Conservation (phyloP, 768 basidiomycete species). For the Lepiota subincarnata region DNA sequence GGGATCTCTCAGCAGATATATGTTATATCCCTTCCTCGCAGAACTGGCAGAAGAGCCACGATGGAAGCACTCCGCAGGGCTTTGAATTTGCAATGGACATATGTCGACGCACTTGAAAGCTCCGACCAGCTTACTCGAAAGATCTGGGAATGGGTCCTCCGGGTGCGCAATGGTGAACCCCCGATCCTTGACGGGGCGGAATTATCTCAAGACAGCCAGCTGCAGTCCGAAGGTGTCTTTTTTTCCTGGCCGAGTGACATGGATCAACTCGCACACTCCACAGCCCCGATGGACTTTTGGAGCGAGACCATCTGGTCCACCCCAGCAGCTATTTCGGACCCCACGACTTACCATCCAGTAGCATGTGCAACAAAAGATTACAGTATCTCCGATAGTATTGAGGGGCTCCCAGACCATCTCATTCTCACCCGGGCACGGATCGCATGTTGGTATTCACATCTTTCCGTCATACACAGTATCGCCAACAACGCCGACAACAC, state of each 20-base stretch:
- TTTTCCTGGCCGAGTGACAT: conserved; percentile 37
- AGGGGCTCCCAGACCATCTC: conserved; percentile 39
- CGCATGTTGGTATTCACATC: conserved; percentile 73
- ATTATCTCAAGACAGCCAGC: neutral
- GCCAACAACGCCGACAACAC: conserved; percentile 22
- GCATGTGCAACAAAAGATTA: conserved; percentile 42
- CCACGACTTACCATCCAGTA: conserved; percentile 22
- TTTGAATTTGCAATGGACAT: conserved; percentile 50
- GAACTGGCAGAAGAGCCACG: conserved; percentile 49
- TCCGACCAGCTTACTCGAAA: conserved; percentile 32
- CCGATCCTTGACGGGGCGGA: conserved; percentile 7
- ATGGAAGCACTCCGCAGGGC: conserved; percentile 52
- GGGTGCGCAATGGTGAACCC: conserved; percentile 23
- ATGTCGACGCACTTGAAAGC: conserved; percentile 45
- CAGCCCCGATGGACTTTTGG: conserved; percentile 23
- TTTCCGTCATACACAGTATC: conserved; percentile 45
- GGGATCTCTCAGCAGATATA: conserved; percentile 42
- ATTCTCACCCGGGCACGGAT: conserved; percentile 56
- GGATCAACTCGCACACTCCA: conserved; percentile 22
- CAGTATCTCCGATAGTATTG: conserved; percentile 28
- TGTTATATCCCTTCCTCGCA: conserved; percentile 56
- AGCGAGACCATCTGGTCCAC: conserved; percentile 18
- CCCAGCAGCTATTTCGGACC: conserved; percentile 1
- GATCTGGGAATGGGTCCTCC: conserved; percentile 41
- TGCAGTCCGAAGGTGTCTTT: neutral